A percentile compares a stretch with the other conserved stretches of the same genome.
These are phyloP conservation scores for Alternaria alternata DNA, from an alignment of 2,329 filamentous ascomycete genomes.

Conservation along the genomic window DNA sequence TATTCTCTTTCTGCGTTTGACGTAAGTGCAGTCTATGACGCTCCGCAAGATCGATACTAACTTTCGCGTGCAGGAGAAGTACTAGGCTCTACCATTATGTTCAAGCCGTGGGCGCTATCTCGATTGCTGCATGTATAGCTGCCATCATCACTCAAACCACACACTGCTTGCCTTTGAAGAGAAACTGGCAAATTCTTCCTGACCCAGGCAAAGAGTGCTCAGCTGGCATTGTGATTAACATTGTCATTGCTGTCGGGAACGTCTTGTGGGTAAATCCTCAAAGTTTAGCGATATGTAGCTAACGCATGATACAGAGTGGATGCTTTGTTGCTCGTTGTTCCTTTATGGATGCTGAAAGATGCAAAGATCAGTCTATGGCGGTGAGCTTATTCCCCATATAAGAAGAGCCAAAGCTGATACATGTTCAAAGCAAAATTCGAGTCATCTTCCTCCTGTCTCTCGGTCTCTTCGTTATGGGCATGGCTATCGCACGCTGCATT, in stretches of 20 bases:
- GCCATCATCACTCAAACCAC: conserved; percentile 1
- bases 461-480: conserved; percentile 3
- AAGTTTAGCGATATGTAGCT: accelerated
- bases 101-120: not conserved
- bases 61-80: not conserved
- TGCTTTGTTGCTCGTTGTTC: conserved; percentile 1
- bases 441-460: conserved; percentile 8
- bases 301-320: not conserved
- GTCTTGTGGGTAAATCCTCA: not conserved
- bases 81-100: conserved; percentile 1
- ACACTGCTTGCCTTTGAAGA: conserved; percentile 7
- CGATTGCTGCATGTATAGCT: not conserved
- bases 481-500: conserved; percentile 9
- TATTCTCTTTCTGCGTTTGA: not conserved
- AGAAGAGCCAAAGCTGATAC: not conserved
- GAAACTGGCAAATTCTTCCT: conserved; percentile 4
- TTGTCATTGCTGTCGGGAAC: conserved; percentile 6
- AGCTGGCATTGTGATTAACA: conserved; percentile 3
- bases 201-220: conserved; percentile 1
- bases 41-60: not conserved
- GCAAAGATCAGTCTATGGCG: conserved; percentile 2
- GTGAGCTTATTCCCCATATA: not conserved
- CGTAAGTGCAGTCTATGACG: not conserved
- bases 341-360: conserved; percentile 7
- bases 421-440: not conserved